Conservation (phyloP, 2,329 filamentous ascomycete species). For the Emergomyces orientalis region DNA sequence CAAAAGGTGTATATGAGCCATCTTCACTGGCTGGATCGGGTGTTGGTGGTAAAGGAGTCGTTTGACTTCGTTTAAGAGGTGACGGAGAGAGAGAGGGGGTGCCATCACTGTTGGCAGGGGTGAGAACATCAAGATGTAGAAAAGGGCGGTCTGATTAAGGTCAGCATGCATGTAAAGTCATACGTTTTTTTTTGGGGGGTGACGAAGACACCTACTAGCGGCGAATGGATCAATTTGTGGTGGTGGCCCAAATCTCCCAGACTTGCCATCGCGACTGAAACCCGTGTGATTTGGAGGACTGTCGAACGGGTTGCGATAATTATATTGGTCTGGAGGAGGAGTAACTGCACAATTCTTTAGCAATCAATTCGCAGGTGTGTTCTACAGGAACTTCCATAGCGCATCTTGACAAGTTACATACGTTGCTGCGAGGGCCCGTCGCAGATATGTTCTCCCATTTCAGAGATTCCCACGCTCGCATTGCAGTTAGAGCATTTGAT, state of each 20-base stretch:
- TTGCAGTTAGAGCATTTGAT: constrained; percentile 83
- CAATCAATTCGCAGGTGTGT: neutral
- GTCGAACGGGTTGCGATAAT: constrained; percentile 16
- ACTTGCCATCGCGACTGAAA: constrained; percentile 26
- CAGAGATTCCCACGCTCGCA: constrained; percentile 67
- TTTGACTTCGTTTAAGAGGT: constrained; percentile 35
- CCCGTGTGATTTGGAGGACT: constrained; percentile 21
- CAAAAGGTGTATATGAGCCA: constrained; percentile 47
- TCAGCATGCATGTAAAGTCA: neutral
- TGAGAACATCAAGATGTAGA: constrained; percentile 49
- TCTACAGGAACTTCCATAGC: constrained; percentile 1
- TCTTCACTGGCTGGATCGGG: constrained; percentile 43
- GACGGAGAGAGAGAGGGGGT: constrained; percentile 56
- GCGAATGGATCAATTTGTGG: constrained; percentile 48
- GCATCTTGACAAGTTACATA: constrained; percentile 8
- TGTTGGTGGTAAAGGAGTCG: constrained; percentile 36
- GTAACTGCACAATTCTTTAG: constrained; percentile 2
- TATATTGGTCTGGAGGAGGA: constrained; percentile 11
- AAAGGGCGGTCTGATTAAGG: constrained; percentile 31
- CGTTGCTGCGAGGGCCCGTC: constrained; percentile 29
- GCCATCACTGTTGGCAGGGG: constrained; percentile 53
- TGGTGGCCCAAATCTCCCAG: constrained; percentile 40
- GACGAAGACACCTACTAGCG: constrained; percentile 45
- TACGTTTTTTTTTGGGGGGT: neutral
- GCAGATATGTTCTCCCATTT: constrained; percentile 81